Conservation (phyloP, 1,284 basidiomycete species). For the Ustilago esculenta region DNA sequence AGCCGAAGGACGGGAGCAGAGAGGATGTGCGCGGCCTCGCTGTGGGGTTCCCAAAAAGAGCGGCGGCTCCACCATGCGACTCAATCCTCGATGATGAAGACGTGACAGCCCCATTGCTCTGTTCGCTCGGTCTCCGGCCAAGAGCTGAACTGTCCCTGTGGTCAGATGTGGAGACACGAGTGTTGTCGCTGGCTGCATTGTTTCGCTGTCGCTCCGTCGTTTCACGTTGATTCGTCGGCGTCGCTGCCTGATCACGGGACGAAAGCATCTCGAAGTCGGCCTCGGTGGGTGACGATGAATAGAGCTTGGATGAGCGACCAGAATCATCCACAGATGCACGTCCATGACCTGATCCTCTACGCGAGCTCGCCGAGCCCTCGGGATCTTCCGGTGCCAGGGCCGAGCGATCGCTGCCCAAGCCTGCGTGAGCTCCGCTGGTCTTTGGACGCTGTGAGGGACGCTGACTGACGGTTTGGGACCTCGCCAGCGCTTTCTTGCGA, state of each 20-base stretch:
- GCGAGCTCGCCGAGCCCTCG: background rate
- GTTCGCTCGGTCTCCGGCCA: slow-evolving; percentile 31
- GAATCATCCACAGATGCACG: slow-evolving; percentile 35
- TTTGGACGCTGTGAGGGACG: slow-evolving; percentile 31
- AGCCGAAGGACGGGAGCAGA: slow-evolving; percentile 49
- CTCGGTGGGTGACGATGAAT: slow-evolving; percentile 17
- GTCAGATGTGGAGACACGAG: slow-evolving; percentile 8
- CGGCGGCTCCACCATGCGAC: slow-evolving; percentile 52
- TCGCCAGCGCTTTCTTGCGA: background rate
- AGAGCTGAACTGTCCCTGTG: slow-evolving; percentile 9
- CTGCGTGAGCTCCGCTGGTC: slow-evolving; percentile 31
- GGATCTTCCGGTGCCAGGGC: background rate
- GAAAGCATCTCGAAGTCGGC: slow-evolving; percentile 18
- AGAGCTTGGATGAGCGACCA: slow-evolving; percentile 10
- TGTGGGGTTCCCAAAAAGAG: slow-evolving; percentile 44
- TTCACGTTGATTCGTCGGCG: slow-evolving; percentile 5
- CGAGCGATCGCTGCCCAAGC: slow-evolving; percentile 11
- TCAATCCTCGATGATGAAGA: slow-evolving; percentile 46
- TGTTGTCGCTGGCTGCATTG: background rate
- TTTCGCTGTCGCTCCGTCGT: slow-evolving; percentile 5
- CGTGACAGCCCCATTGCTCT: slow-evolving; percentile 21
- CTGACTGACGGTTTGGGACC: slow-evolving; percentile 15
- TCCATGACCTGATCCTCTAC: slow-evolving; percentile 2
- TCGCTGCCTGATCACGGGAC: slow-evolving; percentile 5
- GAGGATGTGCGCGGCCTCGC: slow-evolving; percentile 52